Conservation (phyloP, 495 filamentous ascomycete genomes). For the Penicillium cosmopolitanum region DNA sequence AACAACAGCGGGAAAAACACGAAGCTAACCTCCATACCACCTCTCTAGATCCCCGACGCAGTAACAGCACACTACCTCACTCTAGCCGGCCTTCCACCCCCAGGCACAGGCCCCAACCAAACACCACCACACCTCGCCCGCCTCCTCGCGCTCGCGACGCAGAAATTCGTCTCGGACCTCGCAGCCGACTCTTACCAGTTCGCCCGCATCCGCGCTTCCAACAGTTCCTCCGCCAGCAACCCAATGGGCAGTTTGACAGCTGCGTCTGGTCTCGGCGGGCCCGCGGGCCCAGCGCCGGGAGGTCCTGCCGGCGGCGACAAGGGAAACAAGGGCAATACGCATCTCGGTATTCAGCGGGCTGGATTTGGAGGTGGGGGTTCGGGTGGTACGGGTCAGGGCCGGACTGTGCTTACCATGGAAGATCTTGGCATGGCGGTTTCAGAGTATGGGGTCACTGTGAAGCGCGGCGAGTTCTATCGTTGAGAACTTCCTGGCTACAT, state of each 20-base stretch:
- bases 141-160: slow-evolving; percentile 91
- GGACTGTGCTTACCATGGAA: slow-evolving; percentile 98
- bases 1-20: neutral
- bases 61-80: slow-evolving; percentile 98
- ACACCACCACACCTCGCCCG: slow-evolving; percentile 88
- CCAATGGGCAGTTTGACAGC: slow-evolving; percentile 85
- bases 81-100: slow-evolving; percentile 87
- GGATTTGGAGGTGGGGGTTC: slow-evolving; percentile 93
- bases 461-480: slow-evolving; percentile 96
- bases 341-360: slow-evolving; percentile 84
- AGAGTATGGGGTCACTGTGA: slow-evolving; percentile 96
- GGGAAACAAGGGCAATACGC: slow-evolving; percentile 64
- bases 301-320: slow-evolving; percentile 58
- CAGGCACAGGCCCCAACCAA: slow-evolving; percentile 75
- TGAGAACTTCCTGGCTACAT: slow-evolving; percentile 39
- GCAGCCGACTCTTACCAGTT: slow-evolving; percentile 98
- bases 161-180: slow-evolving; percentile 97
- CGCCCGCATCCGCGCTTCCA: slow-evolving; percentile 88
- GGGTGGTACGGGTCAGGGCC: slow-evolving; percentile 80
- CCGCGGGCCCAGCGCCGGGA: slow-evolving; percentile 57
- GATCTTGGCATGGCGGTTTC: slow-evolving; percentile 96
- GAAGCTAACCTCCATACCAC: slow-evolving; percentile 22
- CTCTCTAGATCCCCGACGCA: slow-evolving; percentile 85
- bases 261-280: slow-evolving; percentile 70
- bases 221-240: slow-evolving; percentile 81